Base-by-base conservation (phyloP, 2,329 filamentous ascomycete genomes). In the Exophiala phaeomuriformis region DNA sequence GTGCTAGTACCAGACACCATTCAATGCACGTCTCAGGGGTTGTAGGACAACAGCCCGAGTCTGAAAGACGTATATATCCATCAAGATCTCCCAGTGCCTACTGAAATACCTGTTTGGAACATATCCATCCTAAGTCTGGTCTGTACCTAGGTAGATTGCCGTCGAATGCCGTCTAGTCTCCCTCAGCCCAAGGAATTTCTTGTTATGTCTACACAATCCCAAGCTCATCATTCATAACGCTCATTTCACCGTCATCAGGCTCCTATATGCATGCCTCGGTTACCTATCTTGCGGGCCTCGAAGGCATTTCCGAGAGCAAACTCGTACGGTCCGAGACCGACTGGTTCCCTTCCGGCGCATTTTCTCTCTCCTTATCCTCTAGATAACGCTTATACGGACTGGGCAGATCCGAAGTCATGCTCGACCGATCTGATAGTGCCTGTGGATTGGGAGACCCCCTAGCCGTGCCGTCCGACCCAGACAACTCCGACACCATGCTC, bases 401-500 rank as follows among this genome's bases (percentile, higher is more conserved):
- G 3, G 47, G 32, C 19, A 53, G 48, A 7, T 58, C 52, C 19
- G 50, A 46, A 8, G 41, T 43, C 7, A 49, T 48, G 35, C 51
- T 56, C 19, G 41, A 44, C 30, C 39, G 49, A 19, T 58, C 56
- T n/a, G 55, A 55, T 7, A 52, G 41, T 8, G 50, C 31, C 8
- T 50, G 58, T 30, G 40, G 47, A 41, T 56, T 58, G 5, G 52
- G 55, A 10, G 55, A 58, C n/a, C 47, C 47, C 19, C 33, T 55
- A 12, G 48, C 40, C 5, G 55, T 58, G 5, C 36, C 49, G 7
- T 58, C 47, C 32, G 47, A 49, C 5, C 52, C 55, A 3, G 58
- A 55, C 52, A 57, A 40, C 41, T 60, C 58, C 12, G 58, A 58
- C 45, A 57, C 48, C 53, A 53, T 55, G 42, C 52, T 57, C 52